Evolutionary conservation across 164 flowering plant genomes (phyloP), one percentile per base, ranked within the genome.

Genomic region (Chloranthus sessilifolius): DNA sequence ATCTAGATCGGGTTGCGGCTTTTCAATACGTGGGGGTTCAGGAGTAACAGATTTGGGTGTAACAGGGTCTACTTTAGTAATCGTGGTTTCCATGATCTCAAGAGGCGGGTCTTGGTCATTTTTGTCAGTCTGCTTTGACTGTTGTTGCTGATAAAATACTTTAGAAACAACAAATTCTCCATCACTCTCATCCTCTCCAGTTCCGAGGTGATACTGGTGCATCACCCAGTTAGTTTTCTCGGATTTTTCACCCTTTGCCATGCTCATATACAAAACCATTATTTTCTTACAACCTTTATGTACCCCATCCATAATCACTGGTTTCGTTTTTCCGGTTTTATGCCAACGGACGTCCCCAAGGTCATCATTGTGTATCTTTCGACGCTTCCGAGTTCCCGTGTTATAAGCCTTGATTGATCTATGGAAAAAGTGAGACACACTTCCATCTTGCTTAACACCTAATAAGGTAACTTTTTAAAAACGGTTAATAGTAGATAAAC

Each of bases 121-220:
- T 57, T 69, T 81, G 19, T 83, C 96, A 61, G 63, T 59, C 34
- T 59, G 78, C 60, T 80, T 83, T 14, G 54, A 51, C n/a, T n/a
- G n/a, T 40, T 69, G 85, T 59, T 76, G 90, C 73, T 92, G 96
- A 67, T 73, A 74, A 60, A 79, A 85, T 19, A 92, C 66, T 63
- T 92, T 92, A 0, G 98, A 92, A 23, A 92, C 64, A 27, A 88
- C 95, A 75, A 62, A 82, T 24, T 82, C 80, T 6, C 96, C 91
- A 36, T 86, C 89, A 53, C 68, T 82, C 52, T 92, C 96, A 50
- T 88, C 96, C 53, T 92, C 96, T 28, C 57, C 84, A 3, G 83
- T 86, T 41, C 96, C 98, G 14, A 92, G 66, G 69, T 92, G 98
- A 53, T 92, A 92, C 47, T 92, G 98, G 54, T 92, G 96, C 96